Evolutionary conservation across 768 basidiomycete genomes (phyloP).

Genomic region (Clavulina sp.): DNA sequence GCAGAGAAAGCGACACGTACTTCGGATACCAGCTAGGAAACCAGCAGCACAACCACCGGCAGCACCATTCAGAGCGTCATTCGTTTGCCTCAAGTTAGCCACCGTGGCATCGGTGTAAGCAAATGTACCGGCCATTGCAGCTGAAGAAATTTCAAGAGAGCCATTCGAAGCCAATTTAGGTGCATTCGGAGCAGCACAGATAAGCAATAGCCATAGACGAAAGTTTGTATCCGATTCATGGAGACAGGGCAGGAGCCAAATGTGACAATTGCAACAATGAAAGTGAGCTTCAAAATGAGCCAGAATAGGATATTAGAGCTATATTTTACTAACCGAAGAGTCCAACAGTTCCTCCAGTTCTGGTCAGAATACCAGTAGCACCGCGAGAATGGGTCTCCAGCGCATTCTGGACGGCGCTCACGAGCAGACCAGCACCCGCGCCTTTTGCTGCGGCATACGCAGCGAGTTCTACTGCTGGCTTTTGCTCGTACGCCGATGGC

Average conservation of each 20-base stretch:
- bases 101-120: constrained; percentile 64
- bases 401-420: constrained; percentile 55
- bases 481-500: constrained; percentile 8
- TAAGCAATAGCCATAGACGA: too few species aligned
- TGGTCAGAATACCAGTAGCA: constrained; percentile 70
- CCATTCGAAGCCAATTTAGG: too few species aligned
- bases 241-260: too few species aligned
- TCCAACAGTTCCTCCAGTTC: constrained; percentile 79
- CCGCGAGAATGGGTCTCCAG: constrained; percentile 59
- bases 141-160: constrained; percentile 30
- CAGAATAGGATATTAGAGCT: not conserved
- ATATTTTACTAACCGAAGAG: constrained; percentile 54
- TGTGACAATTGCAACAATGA: too few species aligned
- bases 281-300: not conserved
- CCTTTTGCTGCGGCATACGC: constrained; percentile 18
- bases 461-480: constrained; percentile 12
- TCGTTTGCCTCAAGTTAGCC: constrained; percentile 60
- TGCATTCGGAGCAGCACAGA: too few species aligned
- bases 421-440: constrained; percentile 24
- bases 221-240: too few species aligned
- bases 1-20: constrained; percentile 25
- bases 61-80: constrained; percentile 70
- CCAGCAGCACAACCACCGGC: constrained; percentile 86
- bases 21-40: constrained; percentile 72
- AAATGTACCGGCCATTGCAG: constrained; percentile 78